Percentiles rank a stretch among this genome's conserved stretches.
These are phyloP conservation scores for Leucosporidium creatinivorum DNA, from an alignment of 768 basidiomycete genomes.

Conservation along the genomic window DNA sequence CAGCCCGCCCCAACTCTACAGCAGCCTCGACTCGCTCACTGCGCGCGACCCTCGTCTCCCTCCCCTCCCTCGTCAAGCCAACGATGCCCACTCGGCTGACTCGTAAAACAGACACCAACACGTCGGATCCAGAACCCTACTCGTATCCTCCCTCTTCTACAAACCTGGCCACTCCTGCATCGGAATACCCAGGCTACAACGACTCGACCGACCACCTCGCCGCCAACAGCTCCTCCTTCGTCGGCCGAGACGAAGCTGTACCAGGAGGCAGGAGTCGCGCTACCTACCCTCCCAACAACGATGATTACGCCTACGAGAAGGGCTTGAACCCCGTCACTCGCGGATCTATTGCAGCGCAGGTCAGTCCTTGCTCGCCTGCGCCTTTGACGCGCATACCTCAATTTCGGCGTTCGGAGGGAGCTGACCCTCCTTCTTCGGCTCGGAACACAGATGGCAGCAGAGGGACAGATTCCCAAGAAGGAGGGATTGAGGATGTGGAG, in stretches of 20 bases:
- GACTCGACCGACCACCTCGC: not conserved
- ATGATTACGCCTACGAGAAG: constrained; percentile 1
- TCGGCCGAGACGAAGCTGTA: not conserved
- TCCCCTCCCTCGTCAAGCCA: not conserved
- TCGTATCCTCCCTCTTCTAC: not conserved
- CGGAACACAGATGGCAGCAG: constrained; percentile 32
- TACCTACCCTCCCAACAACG: constrained; percentile 8
- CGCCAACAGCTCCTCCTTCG: not conserved
- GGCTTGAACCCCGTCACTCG: constrained; percentile 20
- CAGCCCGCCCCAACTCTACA: not conserved
- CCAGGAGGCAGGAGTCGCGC: not conserved
- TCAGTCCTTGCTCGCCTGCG: not conserved
- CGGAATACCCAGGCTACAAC: constrained; percentile 1
- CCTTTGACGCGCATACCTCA: not conserved
- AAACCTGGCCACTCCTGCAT: not conserved
- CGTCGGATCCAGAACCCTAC: not conserved
- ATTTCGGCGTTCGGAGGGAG: not conserved
- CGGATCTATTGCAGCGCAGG: constrained; percentile 32
- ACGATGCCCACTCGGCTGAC: no score
- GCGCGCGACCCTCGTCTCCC: not conserved
- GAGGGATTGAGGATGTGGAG: constrained; percentile 38
- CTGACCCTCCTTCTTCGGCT: not conserved
- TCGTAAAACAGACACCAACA: no score
- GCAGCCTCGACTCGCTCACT: not conserved
- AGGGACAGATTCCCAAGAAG: constrained; percentile 38